Percentiles rank a stretch among this genome's conserved stretches.
These are phyloP conservation scores for Verticillium tricorpus DNA, from an alignment of 2,329 filamentous ascomycete genomes.

Conservation along the genomic window DNA sequence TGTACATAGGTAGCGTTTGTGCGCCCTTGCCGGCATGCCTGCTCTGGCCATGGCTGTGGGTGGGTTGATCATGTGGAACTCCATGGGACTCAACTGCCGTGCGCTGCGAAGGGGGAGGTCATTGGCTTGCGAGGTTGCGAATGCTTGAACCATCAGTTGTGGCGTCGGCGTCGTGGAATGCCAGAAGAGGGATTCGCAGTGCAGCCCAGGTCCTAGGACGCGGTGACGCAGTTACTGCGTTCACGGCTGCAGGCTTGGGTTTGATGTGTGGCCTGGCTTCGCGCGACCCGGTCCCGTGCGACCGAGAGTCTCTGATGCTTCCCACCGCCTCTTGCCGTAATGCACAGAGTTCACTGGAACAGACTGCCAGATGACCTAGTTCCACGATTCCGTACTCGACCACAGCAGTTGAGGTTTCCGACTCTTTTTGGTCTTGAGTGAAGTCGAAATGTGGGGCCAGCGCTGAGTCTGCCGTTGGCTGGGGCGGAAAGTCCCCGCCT, in stretches of 20 bases:
- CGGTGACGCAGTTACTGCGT: no score
- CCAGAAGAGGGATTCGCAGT: not conserved
- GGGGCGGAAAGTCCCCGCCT: not conserved
- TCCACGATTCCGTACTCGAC: not conserved
- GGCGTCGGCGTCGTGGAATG: not conserved
- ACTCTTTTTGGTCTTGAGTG: not conserved
- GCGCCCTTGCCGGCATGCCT: not conserved
- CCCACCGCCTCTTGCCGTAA: no score
- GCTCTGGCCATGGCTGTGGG: not conserved
- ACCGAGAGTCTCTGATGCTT: no score
- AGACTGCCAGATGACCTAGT: no score
- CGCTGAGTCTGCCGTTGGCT: not conserved
- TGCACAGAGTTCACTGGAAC: no score
- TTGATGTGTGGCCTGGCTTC: no score
- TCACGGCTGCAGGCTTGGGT: no score
- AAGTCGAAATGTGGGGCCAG: not conserved
- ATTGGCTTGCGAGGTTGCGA: not conserved
- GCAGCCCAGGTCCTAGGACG: not conserved
- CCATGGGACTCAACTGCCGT: not conserved
- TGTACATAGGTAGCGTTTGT: not conserved
- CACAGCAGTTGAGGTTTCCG: not conserved
- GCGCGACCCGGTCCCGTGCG: no score
- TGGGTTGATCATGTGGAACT: not conserved
- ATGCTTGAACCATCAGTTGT: not conserved
- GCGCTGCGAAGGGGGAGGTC: not conserved